These are phyloP conservation scores for Datura wrightii DNA, from an alignment of 257 asterid genomes.

Conservation along the genomic window DNA sequence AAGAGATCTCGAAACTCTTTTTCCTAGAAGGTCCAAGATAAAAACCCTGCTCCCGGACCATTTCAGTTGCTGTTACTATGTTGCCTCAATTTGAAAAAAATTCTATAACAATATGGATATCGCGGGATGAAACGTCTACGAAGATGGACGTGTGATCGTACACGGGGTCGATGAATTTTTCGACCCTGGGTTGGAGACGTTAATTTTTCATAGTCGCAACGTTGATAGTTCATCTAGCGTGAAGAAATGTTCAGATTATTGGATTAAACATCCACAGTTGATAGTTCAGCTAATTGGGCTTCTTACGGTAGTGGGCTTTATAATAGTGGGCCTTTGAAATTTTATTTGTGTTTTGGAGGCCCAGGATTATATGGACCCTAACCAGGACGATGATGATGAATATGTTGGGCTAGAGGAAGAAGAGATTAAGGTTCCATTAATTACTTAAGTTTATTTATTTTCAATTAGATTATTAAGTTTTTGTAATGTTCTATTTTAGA, in stretches of 20 bases:
- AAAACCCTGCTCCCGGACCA: background rate
- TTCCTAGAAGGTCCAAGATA: background rate
- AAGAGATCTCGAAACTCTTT: background rate
- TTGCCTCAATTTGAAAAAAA: background rate
- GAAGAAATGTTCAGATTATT: background rate
- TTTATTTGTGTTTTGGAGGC: background rate
- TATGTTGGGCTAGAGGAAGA: background rate
- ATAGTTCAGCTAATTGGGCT: background rate
- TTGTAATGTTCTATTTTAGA: background rate
- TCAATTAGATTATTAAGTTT: background rate
- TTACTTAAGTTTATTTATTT: background rate
- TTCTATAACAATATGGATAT: slow-evolving; percentile 18
- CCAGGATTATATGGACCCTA: background rate
- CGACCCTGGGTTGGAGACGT: background rate
- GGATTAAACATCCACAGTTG: background rate
- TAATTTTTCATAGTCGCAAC: background rate
- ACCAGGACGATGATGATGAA: background rate
- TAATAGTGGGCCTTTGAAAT: background rate
- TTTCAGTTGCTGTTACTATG: background rate
- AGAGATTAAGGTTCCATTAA: background rate
- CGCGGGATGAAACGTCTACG: background rate
- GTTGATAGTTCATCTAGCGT: background rate
- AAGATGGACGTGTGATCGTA: background rate
- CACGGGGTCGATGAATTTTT: slow-evolving; percentile 10
- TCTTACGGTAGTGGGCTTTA: background rate